phyloP scores from a whole-genome alignment of 2,329 filamentous ascomycete species.

The Trichoderma simmonsii region DNA sequence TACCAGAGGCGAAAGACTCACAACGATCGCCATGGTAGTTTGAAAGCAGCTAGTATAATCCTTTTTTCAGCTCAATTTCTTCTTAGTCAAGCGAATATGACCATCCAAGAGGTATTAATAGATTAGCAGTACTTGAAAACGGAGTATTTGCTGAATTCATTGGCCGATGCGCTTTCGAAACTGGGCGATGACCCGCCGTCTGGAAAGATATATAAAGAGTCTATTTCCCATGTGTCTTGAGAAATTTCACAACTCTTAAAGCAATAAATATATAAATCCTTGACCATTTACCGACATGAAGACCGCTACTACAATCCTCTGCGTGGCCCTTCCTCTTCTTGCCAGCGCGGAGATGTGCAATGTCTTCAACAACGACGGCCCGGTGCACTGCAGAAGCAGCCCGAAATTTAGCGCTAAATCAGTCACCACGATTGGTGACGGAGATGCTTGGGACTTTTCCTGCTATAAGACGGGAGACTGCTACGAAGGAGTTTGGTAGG shows the following conservation, averaged over 20 bases:
- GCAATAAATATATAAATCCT: background rate
- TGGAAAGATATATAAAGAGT: background rate
- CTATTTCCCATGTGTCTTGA: background rate
- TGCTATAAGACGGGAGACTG: slow-evolving; percentile 7
- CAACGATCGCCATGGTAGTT: background rate
- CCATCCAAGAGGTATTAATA: background rate
- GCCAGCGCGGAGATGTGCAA: background rate
- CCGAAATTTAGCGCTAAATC: background rate
- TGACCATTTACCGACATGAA: background rate
- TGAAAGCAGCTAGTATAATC: background rate
- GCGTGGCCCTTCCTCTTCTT: background rate
- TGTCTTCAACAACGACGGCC: slow-evolving; percentile 3
- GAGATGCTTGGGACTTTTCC: slow-evolving; percentile 5
- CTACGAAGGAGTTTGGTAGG: slow-evolving; percentile 1
- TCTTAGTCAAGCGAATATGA: background rate
- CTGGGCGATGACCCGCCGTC: background rate
- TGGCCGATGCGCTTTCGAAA: too few species aligned
- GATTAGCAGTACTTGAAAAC: background rate
- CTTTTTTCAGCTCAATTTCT: background rate
- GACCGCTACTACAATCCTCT: background rate
- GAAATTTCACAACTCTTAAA: background rate
- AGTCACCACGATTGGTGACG: slow-evolving; percentile 4
- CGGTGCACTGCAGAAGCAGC: slow-evolving; percentile 2
- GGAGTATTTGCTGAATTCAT: background rate
- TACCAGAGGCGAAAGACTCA: background rate